Conservation (phyloP, 1,284 basidiomycete species). For the Ceratobasidium sp. region DNA sequence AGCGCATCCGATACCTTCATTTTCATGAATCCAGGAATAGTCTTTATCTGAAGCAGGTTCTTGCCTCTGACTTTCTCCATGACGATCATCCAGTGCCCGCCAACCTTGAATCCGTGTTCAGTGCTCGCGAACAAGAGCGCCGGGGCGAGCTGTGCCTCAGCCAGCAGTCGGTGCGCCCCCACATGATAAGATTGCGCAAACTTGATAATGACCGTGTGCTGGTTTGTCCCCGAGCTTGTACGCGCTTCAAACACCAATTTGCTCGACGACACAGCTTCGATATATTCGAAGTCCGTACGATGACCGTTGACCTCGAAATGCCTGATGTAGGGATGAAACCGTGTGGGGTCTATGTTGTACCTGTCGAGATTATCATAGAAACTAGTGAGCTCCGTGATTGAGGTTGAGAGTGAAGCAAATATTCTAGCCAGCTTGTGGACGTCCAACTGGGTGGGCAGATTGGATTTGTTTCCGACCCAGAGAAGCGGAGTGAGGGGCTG, state of each 20-base stretch:
- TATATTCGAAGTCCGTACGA: background rate
- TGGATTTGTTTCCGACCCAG: conserved; percentile 32
- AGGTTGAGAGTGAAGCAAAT: background rate
- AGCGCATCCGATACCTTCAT: conserved; percentile 13
- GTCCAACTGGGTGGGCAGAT: background rate
- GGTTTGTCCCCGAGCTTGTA: too few species aligned
- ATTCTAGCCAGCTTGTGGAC: background rate
- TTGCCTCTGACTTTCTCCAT: conserved; percentile 32
- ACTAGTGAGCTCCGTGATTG: background rate
- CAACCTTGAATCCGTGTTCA: background rate
- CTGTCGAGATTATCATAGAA: background rate
- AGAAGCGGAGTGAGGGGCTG: conserved; percentile 45
- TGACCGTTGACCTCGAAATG: background rate
- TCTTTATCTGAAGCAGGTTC: background rate
- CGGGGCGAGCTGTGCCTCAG: conserved; percentile 42
- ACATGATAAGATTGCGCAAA: conserved; percentile 41
- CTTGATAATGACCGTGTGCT: conserved; percentile 40
- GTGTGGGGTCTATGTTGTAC: background rate
- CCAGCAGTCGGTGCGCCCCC: conserved; percentile 40
- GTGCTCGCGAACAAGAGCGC: conserved; percentile 35
- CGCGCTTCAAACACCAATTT: background rate
- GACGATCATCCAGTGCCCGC: conserved; percentile 25
- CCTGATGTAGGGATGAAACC: background rate
- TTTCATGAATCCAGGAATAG: background rate
- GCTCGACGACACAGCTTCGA: background rate